Percentiles rank a stretch among this genome's conserved stretches.
These are phyloP conservation scores for Ogataea trehaloabstinens DNA, from an alignment of 805 yeast species.

Conservation along the genomic window DNA sequence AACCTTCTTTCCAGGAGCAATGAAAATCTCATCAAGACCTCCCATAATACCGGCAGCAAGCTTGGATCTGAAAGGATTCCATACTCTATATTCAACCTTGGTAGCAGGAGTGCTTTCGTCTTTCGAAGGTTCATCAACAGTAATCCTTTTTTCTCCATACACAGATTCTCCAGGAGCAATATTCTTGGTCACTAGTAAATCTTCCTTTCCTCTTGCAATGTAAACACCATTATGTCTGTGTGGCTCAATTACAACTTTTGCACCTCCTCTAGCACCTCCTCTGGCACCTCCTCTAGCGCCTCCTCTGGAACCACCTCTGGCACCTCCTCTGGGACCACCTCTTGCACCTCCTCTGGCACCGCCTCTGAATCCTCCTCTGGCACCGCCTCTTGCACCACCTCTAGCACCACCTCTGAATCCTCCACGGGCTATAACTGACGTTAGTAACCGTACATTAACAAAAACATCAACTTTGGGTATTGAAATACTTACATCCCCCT, in stretches of 20 bases:
- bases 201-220: slow-evolving; percentile 99
- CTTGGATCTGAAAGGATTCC: slow-evolving; percentile 99
- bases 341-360: slow-evolving; percentile 49
- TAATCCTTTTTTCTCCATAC: slow-evolving; percentile 95
- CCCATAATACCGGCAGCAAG: slow-evolving; percentile 99
- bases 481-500: slow-evolving; percentile 31
- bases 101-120: slow-evolving; percentile 89
- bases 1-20: slow-evolving; percentile 97
- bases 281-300: slow-evolving; percentile 66
- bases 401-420: slow-evolving; percentile 29
- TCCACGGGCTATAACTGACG: slow-evolving; percentile 29
- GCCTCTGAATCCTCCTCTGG: slow-evolving; percentile 40
- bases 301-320: slow-evolving; percentile 53
- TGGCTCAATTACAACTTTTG: slow-evolving; percentile 96
- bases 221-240: slow-evolving; percentile 98
- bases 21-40: slow-evolving; percentile 96
- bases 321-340: slow-evolving; percentile 36
- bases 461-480: too few species aligned
- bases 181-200: slow-evolving; percentile 94
- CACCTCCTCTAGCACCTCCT: slow-evolving; percentile 88
- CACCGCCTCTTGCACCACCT: slow-evolving; percentile 19
- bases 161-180: slow-evolving; percentile 98
- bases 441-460: too few species aligned
- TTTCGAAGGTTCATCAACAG: slow-evolving; percentile 88
- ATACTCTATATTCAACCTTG: slow-evolving; percentile 97